A percentile compares a stretch with the other conserved stretches of the same genome.
Conservation (phyloP, 495 filamentous ascomycete species). For the Lepraria neglecta region DNA sequence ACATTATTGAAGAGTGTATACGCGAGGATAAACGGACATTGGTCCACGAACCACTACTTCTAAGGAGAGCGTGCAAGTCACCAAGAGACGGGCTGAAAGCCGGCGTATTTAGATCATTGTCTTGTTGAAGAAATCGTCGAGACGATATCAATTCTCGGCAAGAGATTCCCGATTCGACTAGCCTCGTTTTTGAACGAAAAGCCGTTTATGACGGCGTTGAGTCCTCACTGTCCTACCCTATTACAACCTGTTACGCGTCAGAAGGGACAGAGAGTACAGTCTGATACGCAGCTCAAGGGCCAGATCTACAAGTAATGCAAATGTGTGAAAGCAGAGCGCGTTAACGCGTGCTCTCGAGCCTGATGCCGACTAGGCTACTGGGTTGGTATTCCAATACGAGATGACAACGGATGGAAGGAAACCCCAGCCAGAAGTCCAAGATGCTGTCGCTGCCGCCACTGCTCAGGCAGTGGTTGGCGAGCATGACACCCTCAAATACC, state of each 20-base stretch:
- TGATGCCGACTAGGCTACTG: neutral
- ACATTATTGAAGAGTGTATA: no score
- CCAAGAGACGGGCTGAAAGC: neutral
- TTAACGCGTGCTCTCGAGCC: neutral
- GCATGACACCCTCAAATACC: slow-evolving; percentile 56
- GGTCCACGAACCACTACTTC: neutral
- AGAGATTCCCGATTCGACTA: neutral
- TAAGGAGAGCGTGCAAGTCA: no score
- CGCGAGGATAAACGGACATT: no score
- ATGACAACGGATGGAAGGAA: slow-evolving; percentile 13
- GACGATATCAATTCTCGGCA: neutral
- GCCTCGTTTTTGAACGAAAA: neutral
- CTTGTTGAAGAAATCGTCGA: no score
- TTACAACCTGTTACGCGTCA: neutral
- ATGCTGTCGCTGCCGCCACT: neutral
- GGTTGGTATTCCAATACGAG: slow-evolving; percentile 4
- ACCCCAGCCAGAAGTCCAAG: neutral
- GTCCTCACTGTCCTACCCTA: neutral
- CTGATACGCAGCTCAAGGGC: neutral
- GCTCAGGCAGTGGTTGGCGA: slow-evolving; percentile 21
- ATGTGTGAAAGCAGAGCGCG: neutral
- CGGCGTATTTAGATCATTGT: neutral
- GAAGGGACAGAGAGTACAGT: no score
- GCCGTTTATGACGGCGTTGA: neutral
- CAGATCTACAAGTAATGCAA: no score